Evolutionary conservation across 495 filamentous ascomycete species (phyloP), one percentile per base, ranked within the genome.

Genomic region (Melanomma pulvis-pyrius): DNA sequence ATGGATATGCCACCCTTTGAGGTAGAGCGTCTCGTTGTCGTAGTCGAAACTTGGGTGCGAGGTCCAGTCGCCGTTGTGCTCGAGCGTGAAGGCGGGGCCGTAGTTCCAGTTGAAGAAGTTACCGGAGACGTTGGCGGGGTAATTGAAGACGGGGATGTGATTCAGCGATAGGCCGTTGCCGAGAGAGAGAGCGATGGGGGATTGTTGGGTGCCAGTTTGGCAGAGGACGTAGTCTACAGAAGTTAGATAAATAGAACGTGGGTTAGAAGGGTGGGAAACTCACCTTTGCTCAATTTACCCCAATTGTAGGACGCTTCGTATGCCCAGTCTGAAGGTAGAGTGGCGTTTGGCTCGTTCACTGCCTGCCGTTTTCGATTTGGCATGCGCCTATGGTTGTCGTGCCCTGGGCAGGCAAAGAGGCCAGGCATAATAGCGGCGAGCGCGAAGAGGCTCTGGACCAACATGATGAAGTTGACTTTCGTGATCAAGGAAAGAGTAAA

Each of bases 1-100:
- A 51, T 77, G 74, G 54, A 75, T 69, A 62, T 77, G 73, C 74
- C 74, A 77, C 58, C 74, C 73, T 55, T 61, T 68, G 2, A 77
- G 61, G 47, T 75, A 77, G 6, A 71, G 51, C 8, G 73, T 75
- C 44, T 63, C 48, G 53, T 74, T 70, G 41, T 77, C 73, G 53
- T 57, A 73, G 7, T 54, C 61, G 32, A 76, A 51, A 26, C 32
- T 25, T 1, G 73, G 73, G 13, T 66, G 59, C 2, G 21, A 17
- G 9, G 69, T 68, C 44, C 56, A 73, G 22, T 59, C 60, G 39
- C 52, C 63, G 4, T 63, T 26, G 24, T 62, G 50, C 3, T 50
- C 34, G 25, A 74, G 28, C 13, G 57, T 70, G 66, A 74, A 77
- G 7, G 71, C 69, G 9, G 74, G 69, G 28, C 74, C 73, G 49